Evolutionary conservation across 169 alveolate species (phyloP), one percentile per base, ranked within the genome.

Genomic region (Perkinsus chesapeaki): DNA sequence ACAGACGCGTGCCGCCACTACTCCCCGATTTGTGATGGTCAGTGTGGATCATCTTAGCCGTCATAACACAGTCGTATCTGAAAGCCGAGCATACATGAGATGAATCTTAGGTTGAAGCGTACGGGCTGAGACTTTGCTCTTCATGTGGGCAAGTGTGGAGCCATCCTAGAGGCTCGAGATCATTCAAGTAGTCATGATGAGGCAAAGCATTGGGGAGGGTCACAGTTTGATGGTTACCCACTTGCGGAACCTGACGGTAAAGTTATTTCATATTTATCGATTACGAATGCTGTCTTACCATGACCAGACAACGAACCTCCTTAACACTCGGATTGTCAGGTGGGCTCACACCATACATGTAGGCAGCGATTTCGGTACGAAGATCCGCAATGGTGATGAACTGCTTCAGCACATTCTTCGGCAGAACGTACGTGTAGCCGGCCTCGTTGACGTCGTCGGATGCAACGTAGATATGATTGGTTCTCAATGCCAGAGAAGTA

Each of bases 121-220:
- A 60, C 82, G 82, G 82, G 82, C 82, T 60, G 36, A 60, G 82
- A 39, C n/a, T 93, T 94, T 92, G 95, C 38, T 91, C 93, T 92
- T 98, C 99, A 92, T 95, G 95, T 0, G 99, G 98, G 73, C 98
- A 97, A 91, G 99, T 99, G 95, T 99, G 99, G 93, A 99, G 96
- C 99, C 99, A 98, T 0, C 99, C 99, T 48, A 99, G 95, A 12
- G 99, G 99, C 94, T 98, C 99, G 93, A 99, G 95, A 92, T 98
- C 99, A 73, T 97, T 94, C 91, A 99, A 94, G 94, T 98, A 97
- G 91, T 97, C 97, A 92, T 98, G 99, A 27, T 98, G 98, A 7
- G 99, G 99, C 91, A 98, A 91, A 91, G 96, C 96, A 92, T 96
- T 96, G 23, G 99, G 99, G 92, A 98, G 95, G 27, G 98, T 98